A percentile compares a stretch with the other conserved stretches of the same genome.
Conservation (phyloP, 2,329 filamentous ascomycete genomes). For the Zarea fungicola region DNA sequence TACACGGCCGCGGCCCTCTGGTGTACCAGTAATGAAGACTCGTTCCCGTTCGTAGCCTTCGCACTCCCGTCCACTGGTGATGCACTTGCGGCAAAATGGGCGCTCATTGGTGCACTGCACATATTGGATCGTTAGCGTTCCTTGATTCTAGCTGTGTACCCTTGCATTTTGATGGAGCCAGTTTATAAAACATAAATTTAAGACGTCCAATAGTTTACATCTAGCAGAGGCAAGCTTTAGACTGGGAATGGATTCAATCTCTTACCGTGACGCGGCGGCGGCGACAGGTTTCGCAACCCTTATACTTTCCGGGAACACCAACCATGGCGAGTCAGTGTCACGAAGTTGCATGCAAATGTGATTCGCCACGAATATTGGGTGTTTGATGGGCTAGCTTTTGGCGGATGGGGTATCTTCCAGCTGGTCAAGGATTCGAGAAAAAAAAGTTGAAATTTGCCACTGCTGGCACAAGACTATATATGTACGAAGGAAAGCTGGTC, state of each 20-base stretch:
- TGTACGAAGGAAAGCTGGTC: neutral
- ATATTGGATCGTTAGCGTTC: neutral
- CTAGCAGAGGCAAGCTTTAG: neutral
- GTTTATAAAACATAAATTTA: neutral
- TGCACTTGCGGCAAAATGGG: conserved; percentile 57
- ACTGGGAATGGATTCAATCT: neutral
- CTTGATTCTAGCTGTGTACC: neutral
- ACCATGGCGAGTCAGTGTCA: conserved; percentile 41
- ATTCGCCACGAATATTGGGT: conserved; percentile 14
- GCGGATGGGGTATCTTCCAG: conserved; percentile 13
- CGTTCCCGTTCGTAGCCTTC: conserved; percentile 58
- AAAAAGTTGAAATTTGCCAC: conserved; percentile 8
- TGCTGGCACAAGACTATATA: conserved; percentile 10
- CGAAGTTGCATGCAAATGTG: conserved; percentile 7
- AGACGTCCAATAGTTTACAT: neutral
- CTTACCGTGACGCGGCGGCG: conserved; percentile 53
- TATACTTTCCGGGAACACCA: conserved; percentile 58
- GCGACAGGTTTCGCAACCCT: conserved; percentile 59
- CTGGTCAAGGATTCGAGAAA: conserved; percentile 7
- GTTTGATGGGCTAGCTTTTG: neutral
- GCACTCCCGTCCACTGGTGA: conserved; percentile 51
- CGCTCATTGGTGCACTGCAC: conserved; percentile 56
- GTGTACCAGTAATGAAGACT: conserved; percentile 59
- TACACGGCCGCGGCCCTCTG: conserved; percentile 48
- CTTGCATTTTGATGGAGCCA: neutral